Conservation (phyloP, 2,329 filamentous ascomycete species). For the Penicillium fuscoglaucum region DNA sequence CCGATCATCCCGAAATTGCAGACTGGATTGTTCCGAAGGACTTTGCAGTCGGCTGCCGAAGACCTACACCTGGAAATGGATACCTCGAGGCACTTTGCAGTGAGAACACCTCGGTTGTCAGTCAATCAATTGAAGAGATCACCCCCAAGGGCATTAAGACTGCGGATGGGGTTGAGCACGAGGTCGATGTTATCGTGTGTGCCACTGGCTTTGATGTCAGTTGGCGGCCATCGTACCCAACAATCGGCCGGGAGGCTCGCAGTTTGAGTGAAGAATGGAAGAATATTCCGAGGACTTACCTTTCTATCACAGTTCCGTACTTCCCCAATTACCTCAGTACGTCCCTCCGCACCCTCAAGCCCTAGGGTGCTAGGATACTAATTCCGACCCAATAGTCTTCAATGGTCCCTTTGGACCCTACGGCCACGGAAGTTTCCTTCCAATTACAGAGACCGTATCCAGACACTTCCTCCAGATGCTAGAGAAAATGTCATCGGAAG, state of each 20-base stretch:
- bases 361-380: neutral
- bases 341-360: neutral
- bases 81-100: constrained; percentile 14
- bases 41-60: constrained; percentile 20
- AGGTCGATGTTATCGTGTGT: constrained; percentile 22
- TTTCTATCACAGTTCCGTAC: constrained; percentile 21
- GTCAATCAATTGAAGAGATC: constrained; percentile 40
- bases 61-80: constrained; percentile 27
- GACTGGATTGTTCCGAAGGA: constrained; percentile 11
- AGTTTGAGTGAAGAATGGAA: constrained; percentile 11
- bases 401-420: constrained; percentile 27
- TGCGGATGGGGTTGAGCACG: constrained; percentile 17
- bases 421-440: constrained; percentile 31
- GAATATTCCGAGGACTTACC: constrained; percentile 16
- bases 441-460: constrained; percentile 24
- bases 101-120: constrained; percentile 44
- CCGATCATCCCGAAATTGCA: constrained; percentile 13
- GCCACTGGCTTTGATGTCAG: constrained; percentile 16
- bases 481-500: constrained; percentile 24
- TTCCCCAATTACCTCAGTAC: constrained; percentile 31
- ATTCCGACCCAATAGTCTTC: constrained; percentile 12
- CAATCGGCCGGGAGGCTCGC: constrained; percentile 1
- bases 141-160: constrained; percentile 36
- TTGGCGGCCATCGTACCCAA: constrained; percentile 7
- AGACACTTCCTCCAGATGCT: constrained; percentile 26